A percentile compares a stretch with the other conserved stretches of the same genome.
Conservation (phyloP, 352 stramenopile genomes). For the Phytophthora hibernalis region DNA sequence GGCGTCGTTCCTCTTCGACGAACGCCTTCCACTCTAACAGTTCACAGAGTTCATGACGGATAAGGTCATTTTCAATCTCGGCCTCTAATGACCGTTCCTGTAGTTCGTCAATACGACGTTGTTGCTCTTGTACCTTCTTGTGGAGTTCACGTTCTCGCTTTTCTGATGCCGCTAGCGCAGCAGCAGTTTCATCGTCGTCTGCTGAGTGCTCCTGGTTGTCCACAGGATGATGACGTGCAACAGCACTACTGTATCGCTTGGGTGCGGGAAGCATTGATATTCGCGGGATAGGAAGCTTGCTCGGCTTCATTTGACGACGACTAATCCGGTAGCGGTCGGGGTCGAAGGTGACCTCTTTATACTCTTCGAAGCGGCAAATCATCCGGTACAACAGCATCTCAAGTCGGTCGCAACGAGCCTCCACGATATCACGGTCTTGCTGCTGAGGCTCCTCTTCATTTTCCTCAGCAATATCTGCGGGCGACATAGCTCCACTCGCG, state of each 20-base stretch:
- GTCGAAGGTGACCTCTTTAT: conserved; percentile 73
- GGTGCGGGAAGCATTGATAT: conserved; percentile 47
- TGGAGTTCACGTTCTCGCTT: conserved; percentile 50
- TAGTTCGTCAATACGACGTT: conserved; percentile 39
- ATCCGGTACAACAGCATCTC: conserved; percentile 89
- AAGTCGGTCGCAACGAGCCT: conserved; percentile 70
- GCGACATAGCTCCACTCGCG: conserved; percentile 59
- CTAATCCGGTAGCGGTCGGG: conserved; percentile 43
- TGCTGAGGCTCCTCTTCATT: conserved; percentile 36
- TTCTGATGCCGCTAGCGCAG: conserved; percentile 29
- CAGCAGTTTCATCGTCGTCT: conserved; percentile 33
- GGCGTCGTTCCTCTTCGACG: conserved; percentile 54
- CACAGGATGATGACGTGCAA: conserved; percentile 38
- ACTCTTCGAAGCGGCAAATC: conserved; percentile 88
- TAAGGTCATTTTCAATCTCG: conserved; percentile 72
- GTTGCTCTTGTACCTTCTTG: conserved; percentile 54
- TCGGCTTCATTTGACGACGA: conserved; percentile 32
- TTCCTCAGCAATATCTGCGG: conserved; percentile 46
- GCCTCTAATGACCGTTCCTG: conserved; percentile 49
- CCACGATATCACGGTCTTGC: conserved; percentile 46
- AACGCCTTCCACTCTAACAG: conserved; percentile 80
- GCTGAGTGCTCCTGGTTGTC: conserved; percentile 54
- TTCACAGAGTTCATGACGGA: conserved; percentile 73
- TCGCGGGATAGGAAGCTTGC: conserved; percentile 51
- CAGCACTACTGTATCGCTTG: conserved; percentile 52